phyloP scores from a whole-genome alignment of 768 basidiomycete genomes.

The Nidularia pulvinata region DNA sequence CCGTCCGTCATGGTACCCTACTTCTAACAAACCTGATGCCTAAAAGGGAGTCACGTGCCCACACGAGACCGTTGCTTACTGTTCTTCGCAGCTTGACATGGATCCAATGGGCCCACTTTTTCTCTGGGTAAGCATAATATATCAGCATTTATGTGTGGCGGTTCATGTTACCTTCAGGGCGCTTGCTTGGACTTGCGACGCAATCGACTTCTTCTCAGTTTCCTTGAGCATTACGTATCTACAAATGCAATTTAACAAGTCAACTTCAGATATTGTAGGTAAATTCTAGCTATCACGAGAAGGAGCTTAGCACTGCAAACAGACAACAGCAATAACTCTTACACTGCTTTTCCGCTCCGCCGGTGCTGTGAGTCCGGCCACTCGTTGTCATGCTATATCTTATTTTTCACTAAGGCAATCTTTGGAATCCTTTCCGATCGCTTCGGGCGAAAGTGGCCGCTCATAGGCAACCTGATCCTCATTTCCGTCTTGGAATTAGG shows the following conservation, averaged over 20 bases:
- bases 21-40: slow-evolving; percentile 48
- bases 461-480: slow-evolving; percentile 73
- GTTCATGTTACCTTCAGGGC: slow-evolving; percentile 38
- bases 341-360: slow-evolving; percentile 87
- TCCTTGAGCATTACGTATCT: slow-evolving; percentile 56
- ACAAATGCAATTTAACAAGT: slow-evolving; percentile 41
- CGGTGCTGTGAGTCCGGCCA: slow-evolving; percentile 53
- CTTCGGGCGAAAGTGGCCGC: slow-evolving; percentile 93
- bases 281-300: not conserved
- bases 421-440: slow-evolving; percentile 87
- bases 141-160: not conserved
- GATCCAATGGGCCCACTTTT: slow-evolving; percentile 60
- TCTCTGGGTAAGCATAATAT: slow-evolving; percentile 47
- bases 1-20: slow-evolving; percentile 39
- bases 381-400: not conserved
- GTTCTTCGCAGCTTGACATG: slow-evolving; percentile 43
- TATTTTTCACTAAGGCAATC: slow-evolving; percentile 39
- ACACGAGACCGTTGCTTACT: slow-evolving; percentile 35
- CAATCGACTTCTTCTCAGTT: slow-evolving; percentile 85
- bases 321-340: slow-evolving; percentile 85
- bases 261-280: slow-evolving; percentile 38
- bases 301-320: not conserved
- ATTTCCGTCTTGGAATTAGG: slow-evolving; percentile 76
- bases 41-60: slow-evolving; percentile 34
- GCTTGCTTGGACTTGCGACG: slow-evolving; percentile 88